Evolutionary conservation across 176 grass and related monocot species (phyloP), one percentile per base, ranked within the genome.

Genomic region (Aegilops sharonensis): DNA sequence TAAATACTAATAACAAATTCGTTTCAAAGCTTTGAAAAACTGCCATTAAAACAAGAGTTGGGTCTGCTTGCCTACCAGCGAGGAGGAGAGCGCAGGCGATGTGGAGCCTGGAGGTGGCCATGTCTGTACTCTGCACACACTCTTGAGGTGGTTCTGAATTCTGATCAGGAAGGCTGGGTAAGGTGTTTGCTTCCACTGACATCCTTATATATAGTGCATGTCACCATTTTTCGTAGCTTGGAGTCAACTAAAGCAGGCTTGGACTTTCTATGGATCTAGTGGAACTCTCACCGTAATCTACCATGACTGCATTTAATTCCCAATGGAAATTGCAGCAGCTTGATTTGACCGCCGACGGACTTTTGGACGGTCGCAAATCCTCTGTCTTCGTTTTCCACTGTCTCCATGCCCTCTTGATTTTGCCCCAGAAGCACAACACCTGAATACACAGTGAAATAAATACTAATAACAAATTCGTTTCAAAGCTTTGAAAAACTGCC

Each of bases 361-460:
- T n/a, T n/a, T n/a, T n/a, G n/a, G n/a, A n/a, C n/a, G n/a, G n/a
- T n/a, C n/a, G n/a, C n/a, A n/a, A n/a, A n/a, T n/a, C n/a, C n/a
- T n/a, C n/a, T n/a, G n/a, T n/a, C n/a, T n/a, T n/a, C n/a, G n/a
- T n/a, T n/a, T n/a, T n/a, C n/a, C n/a, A n/a, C n/a, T n/a, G n/a
- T n/a, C 5, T 15, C 75, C 65, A 74, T 84, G 64, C 29, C 76
- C 48, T 25, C 15, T 7, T 65, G 42, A 17, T 68, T 36, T 79
- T n/a, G 0, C 23, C 34, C 82, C 15, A 90, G 23, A 24, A 90
- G 47, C 48, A 88, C 5, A 93, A n/a, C 39, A 90, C 27, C 60
- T 77, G 20, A 36, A 13, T 4, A 32, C 1, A 35, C 30, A 31
- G 30, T 61, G 25, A 68, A 15, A 50, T 4, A 14, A 52, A 10